These are phyloP conservation scores for Anthracocystis setariae DNA, from an alignment of 1,284 basidiomycete species.

Conservation along the genomic window DNA sequence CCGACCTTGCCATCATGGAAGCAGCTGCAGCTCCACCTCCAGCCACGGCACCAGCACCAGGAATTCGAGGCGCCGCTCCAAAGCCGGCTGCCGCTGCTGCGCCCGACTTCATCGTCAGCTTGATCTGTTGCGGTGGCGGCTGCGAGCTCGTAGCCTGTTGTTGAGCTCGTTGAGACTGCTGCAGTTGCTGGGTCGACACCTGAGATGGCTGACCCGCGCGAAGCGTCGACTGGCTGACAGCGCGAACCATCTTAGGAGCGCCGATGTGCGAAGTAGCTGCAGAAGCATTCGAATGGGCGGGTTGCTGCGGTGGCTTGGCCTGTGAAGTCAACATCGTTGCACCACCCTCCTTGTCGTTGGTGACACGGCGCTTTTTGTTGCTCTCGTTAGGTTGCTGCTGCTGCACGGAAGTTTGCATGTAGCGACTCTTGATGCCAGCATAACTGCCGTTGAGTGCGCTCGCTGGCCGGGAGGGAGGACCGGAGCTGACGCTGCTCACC, in stretches of 20 bases:
- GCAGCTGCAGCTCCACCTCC: conserved; percentile 29
- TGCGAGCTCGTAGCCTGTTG: conserved; percentile 15
- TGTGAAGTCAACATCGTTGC: conserved; percentile 8
- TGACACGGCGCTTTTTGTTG: conserved; percentile 51
- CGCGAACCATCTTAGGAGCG: conserved; percentile 41
- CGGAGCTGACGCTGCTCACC: conserved; percentile 40
- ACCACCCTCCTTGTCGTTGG: conserved; percentile 36
- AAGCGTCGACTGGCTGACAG: conserved; percentile 42
- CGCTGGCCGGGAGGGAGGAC: conserved; percentile 31
- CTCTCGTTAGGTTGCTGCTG: conserved; percentile 28
- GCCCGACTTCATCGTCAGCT: conserved; percentile 38
- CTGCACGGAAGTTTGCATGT: conserved; percentile 36
- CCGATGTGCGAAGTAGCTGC: conserved; percentile 34
- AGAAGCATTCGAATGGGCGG: conserved; percentile 24
- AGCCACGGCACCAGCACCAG: conserved; percentile 25
- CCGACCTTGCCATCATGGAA: conserved; percentile 26
- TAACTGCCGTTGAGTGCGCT: conserved; percentile 47
- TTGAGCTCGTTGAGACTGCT: conserved; percentile 19
- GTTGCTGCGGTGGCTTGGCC: conserved; percentile 21
- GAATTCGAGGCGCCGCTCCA: conserved; percentile 40
- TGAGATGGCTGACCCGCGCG: conserved; percentile 24
- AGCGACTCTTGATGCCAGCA: conserved; percentile 49
- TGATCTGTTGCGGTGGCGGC: conserved; percentile 42
- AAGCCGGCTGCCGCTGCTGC: conserved; percentile 29
- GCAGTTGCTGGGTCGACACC: conserved; percentile 15